Evolutionary conservation across 2,329 filamentous ascomycete genomes (phyloP).

Genomic region (Xylaria multiplex): DNA sequence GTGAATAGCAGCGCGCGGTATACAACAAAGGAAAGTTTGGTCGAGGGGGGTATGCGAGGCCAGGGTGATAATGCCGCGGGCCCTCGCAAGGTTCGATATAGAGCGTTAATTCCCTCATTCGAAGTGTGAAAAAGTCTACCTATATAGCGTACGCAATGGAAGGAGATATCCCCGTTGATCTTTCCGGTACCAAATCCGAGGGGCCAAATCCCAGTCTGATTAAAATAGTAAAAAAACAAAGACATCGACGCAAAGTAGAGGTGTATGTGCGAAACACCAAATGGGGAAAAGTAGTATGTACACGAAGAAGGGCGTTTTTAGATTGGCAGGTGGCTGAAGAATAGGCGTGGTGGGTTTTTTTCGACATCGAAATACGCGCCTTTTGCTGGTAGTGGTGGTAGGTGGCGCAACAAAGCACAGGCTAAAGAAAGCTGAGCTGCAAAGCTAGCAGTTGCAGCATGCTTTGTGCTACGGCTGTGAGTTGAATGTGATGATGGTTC

Average conservation of each 20-base stretch:
- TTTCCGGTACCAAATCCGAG: slow-evolving; percentile 25
- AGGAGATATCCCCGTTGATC: slow-evolving; percentile 19
- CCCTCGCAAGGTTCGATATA: slow-evolving; percentile 13
- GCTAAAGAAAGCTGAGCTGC: slow-evolving; percentile 3
- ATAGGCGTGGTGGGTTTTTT: slow-evolving; percentile 10
- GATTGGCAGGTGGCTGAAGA: slow-evolving; percentile 12
- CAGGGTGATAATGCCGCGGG: too few species aligned
- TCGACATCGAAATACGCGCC: slow-evolving; percentile 6
- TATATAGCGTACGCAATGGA: slow-evolving; percentile 27
- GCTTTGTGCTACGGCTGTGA: not conserved
- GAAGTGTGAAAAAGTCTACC: slow-evolving; percentile 29
- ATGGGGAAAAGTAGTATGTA: slow-evolving; percentile 32
- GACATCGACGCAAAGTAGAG: slow-evolving; percentile 17
- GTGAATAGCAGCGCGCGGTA: slow-evolving; percentile 13
- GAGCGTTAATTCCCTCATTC: slow-evolving; percentile 19
- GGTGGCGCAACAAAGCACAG: slow-evolving; percentile 6
- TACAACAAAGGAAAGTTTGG: slow-evolving; percentile 33
- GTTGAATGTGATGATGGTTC: not conserved
- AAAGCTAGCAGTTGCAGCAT: slow-evolving; percentile 6
- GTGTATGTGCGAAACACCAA: slow-evolving; percentile 33
- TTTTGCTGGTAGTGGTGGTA: not conserved
- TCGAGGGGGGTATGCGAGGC: slow-evolving; percentile 11
- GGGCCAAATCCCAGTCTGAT: slow-evolving; percentile 16
- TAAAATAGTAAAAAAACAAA: slow-evolving; percentile 24
- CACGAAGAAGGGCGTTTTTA: slow-evolving; percentile 31